phyloP scores from a whole-genome alignment of 2,329 filamentous ascomycete species.

The Cyphellophora europaea region DNA sequence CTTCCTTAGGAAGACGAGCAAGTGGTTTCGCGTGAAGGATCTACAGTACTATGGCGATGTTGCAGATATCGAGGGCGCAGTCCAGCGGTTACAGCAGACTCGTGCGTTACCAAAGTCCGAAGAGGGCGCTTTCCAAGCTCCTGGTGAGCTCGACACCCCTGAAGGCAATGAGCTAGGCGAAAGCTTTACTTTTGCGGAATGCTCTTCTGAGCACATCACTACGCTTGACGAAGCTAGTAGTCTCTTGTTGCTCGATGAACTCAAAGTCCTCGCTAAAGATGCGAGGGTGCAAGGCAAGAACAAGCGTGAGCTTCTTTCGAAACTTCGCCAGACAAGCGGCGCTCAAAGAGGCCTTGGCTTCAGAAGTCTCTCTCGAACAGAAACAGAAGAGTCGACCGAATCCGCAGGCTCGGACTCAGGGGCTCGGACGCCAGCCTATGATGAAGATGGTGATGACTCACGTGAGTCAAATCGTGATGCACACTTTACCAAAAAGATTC shows the following conservation, averaged over 20 bases:
- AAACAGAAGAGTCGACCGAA: slow-evolving; percentile 45
- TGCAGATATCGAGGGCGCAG: slow-evolving; percentile 58
- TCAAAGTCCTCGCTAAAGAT: slow-evolving; percentile 76
- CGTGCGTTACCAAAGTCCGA: slow-evolving; percentile 44
- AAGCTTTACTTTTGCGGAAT: slow-evolving; percentile 70
- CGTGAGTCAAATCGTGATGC: slow-evolving; percentile 54
- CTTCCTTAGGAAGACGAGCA: slow-evolving; percentile 82
- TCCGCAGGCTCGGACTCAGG: slow-evolving; percentile 22
- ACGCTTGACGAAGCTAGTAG: slow-evolving; percentile 76
- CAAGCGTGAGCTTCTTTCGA: slow-evolving; percentile 67
- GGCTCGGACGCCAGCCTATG: slow-evolving; percentile 9
- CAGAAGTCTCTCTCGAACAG: slow-evolving; percentile 55
- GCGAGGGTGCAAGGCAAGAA: slow-evolving; percentile 80
- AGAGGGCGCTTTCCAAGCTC: slow-evolving; percentile 25
- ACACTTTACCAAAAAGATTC: slow-evolving; percentile 69
- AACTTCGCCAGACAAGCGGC: slow-evolving; percentile 64
- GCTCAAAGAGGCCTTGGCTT: slow-evolving; percentile 69
- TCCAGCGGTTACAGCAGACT: slow-evolving; percentile 52
- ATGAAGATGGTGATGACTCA: slow-evolving; percentile 30
- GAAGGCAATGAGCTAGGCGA: slow-evolving; percentile 41
- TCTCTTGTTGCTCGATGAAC: slow-evolving; percentile 74
- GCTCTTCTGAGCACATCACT: slow-evolving; percentile 62
- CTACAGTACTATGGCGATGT: slow-evolving; percentile 79
- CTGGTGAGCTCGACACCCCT: slow-evolving; percentile 40
- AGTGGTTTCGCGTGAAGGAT: slow-evolving; percentile 76